Percentiles rank a stretch among this genome's conserved stretches.
Evolutionary conservation across 2,329 filamentous ascomycete species (phyloP).

Genomic region (Endocalyx cinctus): DNA sequence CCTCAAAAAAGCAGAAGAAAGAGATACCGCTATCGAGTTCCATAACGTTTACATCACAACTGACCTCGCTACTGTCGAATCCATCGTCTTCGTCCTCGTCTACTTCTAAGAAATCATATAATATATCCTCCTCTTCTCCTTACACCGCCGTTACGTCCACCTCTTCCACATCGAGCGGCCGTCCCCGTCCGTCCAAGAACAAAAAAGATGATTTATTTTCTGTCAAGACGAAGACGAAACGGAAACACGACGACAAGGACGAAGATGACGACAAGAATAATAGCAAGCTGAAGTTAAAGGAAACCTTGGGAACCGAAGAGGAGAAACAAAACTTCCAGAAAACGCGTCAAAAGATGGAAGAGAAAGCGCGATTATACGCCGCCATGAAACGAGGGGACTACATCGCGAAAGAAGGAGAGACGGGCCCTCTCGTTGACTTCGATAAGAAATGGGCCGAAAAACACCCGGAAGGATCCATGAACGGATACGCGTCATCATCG

Average conservation of each 20-base stretch:
- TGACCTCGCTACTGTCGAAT: constrained; percentile 72
- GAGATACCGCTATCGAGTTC: constrained; percentile 67
- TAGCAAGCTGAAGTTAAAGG: constrained; percentile 40
- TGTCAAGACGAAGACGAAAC: constrained; percentile 35
- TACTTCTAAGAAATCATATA: too few species aligned
- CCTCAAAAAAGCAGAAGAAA: constrained; percentile 63
- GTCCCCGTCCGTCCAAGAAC: constrained; percentile 48
- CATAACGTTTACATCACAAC: constrained; percentile 82
- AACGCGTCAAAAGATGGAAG: constrained; percentile 77
- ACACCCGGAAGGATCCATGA: constrained; percentile 44
- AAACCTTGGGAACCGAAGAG: constrained; percentile 51
- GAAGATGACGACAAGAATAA: constrained; percentile 1
- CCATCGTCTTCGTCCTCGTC: constrained; percentile 39
- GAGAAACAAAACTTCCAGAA: constrained; percentile 65
- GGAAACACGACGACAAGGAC: constrained; percentile 32
- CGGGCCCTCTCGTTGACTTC: constrained; percentile 79
- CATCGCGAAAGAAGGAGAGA: constrained; percentile 59
- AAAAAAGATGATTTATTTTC: constrained; percentile 72
- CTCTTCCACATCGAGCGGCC: constrained; percentile 36
- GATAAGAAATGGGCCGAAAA: constrained; percentile 90
- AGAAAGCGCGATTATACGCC: constrained; percentile 83
- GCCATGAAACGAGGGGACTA: constrained; percentile 89
- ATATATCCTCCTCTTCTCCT: too few species aligned
- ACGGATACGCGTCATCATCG: constrained; percentile 63
- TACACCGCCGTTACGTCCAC: constrained; percentile 33